Conservation (phyloP, 495 filamentous ascomycete species). For the Xylaria acuta region DNA sequence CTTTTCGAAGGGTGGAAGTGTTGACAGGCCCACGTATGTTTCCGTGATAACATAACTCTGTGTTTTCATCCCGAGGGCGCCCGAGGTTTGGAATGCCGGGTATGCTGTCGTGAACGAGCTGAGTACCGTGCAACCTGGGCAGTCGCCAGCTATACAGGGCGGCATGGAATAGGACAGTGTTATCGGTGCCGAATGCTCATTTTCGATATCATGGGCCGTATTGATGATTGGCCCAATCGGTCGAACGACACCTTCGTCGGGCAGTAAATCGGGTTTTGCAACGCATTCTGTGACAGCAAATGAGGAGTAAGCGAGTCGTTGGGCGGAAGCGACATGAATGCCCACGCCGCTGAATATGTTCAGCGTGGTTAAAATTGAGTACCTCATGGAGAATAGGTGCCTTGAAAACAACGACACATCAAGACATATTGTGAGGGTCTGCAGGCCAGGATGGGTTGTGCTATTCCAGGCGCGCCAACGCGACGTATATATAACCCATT, state of each 20-base stretch:
- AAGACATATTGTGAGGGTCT: background rate
- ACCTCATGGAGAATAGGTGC: conserved; percentile 1
- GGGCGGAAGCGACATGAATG: background rate
- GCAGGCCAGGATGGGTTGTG: background rate
- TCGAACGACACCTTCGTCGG: background rate
- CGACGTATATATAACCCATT: conserved; percentile 12
- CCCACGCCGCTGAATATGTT: background rate
- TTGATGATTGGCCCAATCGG: background rate
- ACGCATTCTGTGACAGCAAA: conserved; percentile 18
- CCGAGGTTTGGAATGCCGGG: conserved; percentile 2
- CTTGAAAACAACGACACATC: too few species aligned
- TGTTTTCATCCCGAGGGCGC: background rate
- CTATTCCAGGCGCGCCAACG: background rate
- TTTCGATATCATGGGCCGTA: background rate
- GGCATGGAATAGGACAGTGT: conserved; percentile 23
- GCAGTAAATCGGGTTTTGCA: background rate
- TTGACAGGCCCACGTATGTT: conserved; percentile 23
- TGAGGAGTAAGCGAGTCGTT: conserved; percentile 13
- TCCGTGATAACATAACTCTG: conserved; percentile 20
- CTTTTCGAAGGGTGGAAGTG: conserved; percentile 9
- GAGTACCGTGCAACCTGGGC: conserved; percentile 18
- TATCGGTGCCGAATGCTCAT: background rate
- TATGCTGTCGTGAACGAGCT: conserved; percentile 20
- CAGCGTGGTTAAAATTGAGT: background rate
- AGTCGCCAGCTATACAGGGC: conserved; percentile 9